phyloP scores from a whole-genome alignment of 169 alveolate species.

The Cryptosporidium canis region DNA sequence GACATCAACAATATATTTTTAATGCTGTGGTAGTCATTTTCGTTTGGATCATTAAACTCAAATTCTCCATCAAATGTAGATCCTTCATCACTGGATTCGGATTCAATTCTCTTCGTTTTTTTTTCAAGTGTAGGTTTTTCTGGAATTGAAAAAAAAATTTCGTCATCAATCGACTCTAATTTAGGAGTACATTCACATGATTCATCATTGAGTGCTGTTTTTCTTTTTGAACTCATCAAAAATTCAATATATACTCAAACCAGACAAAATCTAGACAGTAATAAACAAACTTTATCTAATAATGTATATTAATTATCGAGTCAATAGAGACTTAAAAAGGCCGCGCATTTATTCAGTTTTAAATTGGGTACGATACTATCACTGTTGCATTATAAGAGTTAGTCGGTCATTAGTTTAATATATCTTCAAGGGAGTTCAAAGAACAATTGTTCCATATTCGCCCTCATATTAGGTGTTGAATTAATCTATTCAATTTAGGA shows the following conservation, averaged over 20 bases:
- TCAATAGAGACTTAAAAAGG: too few species aligned
- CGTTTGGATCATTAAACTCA: constrained; percentile 54
- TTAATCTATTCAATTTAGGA: too few species aligned
- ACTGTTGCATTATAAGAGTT: too few species aligned
- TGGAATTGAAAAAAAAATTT: constrained; percentile 3
- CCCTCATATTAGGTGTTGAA: too few species aligned
- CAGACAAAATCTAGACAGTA: not conserved
- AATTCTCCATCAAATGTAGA: constrained; percentile 36
- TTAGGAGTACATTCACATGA: not conserved
- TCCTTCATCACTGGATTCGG: constrained; percentile 14
- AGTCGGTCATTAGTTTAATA: too few species aligned
- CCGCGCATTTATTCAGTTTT: too few species aligned
- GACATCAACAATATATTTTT: constrained; percentile 34
- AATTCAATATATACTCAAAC: not conserved
- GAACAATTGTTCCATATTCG: too few species aligned
- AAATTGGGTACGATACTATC: too few species aligned
- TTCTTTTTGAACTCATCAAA: not conserved
- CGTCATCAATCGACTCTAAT: not conserved
- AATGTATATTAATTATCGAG: too few species aligned
- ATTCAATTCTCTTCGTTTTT: not conserved
- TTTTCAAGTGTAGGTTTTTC: not conserved
- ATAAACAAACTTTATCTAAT: not conserved
- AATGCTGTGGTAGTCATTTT: constrained; percentile 49
- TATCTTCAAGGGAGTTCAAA: too few species aligned
- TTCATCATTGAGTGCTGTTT: not conserved